Conservation (phyloP, 352 stramenopile genomes). For the Globisporangium uncinulatum region DNA sequence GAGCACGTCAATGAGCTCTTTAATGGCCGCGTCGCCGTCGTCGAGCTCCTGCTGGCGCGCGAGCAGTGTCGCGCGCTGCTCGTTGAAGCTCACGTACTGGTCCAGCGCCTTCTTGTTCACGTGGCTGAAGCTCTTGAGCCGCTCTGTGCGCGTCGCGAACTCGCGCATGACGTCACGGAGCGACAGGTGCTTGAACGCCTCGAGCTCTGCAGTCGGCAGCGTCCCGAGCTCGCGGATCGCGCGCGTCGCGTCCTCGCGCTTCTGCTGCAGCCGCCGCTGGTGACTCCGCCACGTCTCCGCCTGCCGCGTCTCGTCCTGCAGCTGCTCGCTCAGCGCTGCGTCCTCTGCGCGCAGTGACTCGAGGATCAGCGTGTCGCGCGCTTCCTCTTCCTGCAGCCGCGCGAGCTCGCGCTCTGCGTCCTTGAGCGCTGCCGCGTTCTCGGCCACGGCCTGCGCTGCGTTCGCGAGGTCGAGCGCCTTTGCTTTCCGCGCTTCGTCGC, state of each 20-base stretch:
- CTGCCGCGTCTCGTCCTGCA: conserved; percentile 72
- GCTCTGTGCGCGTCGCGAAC: conserved; percentile 93
- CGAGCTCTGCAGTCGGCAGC: conserved; percentile 91
- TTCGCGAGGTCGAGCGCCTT: conserved; percentile 89
- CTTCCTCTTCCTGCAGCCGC: conserved; percentile 44
- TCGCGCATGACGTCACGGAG: conserved; percentile 92
- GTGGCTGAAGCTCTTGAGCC: conserved; percentile 97
- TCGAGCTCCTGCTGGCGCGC: conserved; percentile 96
- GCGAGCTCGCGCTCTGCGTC: conserved; percentile 55
- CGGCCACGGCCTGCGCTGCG: conserved; percentile 61
- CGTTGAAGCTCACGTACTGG: conserved; percentile 98
- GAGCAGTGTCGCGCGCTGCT: conserved; percentile 88
- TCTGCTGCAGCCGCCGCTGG: conserved; percentile 72
- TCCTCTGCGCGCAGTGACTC: conserved; percentile 61
- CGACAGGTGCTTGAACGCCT: conserved; percentile 85
- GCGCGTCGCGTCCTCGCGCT: conserved; percentile 92
- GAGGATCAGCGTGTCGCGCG: conserved; percentile 32
- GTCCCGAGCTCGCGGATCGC: conserved; percentile 98
- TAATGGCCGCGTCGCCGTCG: conserved; percentile 86
- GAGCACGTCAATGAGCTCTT: conserved; percentile 86
- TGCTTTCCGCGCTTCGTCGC: conserved; percentile 70
- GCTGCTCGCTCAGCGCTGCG: conserved; percentile 65
- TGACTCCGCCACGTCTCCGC: conserved; percentile 85
- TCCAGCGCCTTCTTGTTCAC: conserved; percentile 99
- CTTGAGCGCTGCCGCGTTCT: conserved; percentile 57